phyloP scores from a whole-genome alignment of 164 flowering plant species.

The Hamamelis virginiana region DNA sequence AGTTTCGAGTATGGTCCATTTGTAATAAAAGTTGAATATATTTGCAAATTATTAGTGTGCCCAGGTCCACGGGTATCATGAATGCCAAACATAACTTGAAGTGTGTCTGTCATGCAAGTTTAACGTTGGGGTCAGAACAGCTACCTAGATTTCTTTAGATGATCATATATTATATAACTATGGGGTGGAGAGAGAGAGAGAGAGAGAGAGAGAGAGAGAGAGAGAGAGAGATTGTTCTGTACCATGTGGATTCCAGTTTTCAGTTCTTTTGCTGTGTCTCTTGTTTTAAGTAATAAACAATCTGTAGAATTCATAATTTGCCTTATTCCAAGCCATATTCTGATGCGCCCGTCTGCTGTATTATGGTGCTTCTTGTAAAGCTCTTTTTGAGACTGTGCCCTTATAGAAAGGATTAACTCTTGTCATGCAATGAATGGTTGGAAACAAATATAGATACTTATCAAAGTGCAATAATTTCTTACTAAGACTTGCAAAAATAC shows the following conservation, averaged over 20 bases:
- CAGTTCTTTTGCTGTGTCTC: slow-evolving; percentile 65
- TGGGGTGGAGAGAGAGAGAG: too few relatives aligned
- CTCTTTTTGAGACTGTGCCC: slow-evolving; percentile 71
- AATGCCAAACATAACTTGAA: too few relatives aligned
- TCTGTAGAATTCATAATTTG: slow-evolving; percentile 93
- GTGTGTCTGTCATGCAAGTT: too few relatives aligned
- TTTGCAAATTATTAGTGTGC: too few relatives aligned
- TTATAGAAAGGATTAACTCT: slow-evolving; percentile 5
- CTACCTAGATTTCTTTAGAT: too few relatives aligned
- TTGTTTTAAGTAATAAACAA: slow-evolving; percentile 60
- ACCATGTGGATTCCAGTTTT: slow-evolving; percentile 94
- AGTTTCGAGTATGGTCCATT: background rate
- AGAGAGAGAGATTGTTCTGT: slow-evolving; percentile 9
- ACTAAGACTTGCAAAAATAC: too few relatives aligned
- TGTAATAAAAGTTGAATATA: too few relatives aligned
- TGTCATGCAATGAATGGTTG: background rate
- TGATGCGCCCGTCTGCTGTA: slow-evolving; percentile 83
- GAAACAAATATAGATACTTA: background rate
- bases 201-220: too few relatives aligned
- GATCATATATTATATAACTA: too few relatives aligned
- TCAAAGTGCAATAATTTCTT: too few relatives aligned
- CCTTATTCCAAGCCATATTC: slow-evolving; percentile 85
- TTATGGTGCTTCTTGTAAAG: slow-evolving; percentile 65
- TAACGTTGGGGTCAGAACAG: too few relatives aligned
- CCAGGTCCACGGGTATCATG: too few relatives aligned